Percentiles rank a stretch among this genome's conserved stretches.
Evolutionary conservation across 306 rosid species (phyloP).

Genomic region (Quercus gilva): DNA sequence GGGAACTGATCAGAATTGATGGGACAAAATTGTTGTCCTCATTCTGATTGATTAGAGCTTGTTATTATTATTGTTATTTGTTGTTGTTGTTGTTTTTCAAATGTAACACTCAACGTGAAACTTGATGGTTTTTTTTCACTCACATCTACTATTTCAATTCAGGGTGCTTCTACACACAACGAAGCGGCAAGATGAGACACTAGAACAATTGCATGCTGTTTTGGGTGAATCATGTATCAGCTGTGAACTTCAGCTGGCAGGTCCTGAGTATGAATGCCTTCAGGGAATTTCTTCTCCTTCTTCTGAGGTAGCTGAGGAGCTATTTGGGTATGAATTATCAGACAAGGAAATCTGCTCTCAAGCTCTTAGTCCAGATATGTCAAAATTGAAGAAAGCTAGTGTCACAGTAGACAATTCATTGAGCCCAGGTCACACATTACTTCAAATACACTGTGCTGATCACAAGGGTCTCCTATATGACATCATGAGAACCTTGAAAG

Average conservation of each 20-base stretch:
- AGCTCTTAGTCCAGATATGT: slow-evolving; percentile 66
- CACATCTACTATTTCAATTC: slow-evolving; percentile 17
- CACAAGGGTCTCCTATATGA: slow-evolving; percentile 79
- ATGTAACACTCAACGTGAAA: slow-evolving; percentile 4
- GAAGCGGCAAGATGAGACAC: slow-evolving; percentile 57
- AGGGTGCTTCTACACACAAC: slow-evolving; percentile 70
- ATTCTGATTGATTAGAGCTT: neutral
- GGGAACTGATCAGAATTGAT: neutral
- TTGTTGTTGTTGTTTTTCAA: neutral
- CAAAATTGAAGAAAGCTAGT: slow-evolving; percentile 49
- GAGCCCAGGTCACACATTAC: slow-evolving; percentile 72
- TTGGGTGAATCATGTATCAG: slow-evolving; percentile 57
- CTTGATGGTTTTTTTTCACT: neutral
- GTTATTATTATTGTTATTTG: neutral
- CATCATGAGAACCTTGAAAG: slow-evolving; percentile 75
- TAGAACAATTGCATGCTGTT: slow-evolving; percentile 43
- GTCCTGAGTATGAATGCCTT: slow-evolving; percentile 53
- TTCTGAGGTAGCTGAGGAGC: slow-evolving; percentile 51
- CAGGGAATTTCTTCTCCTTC: slow-evolving; percentile 54
- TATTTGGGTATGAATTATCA: slow-evolving; percentile 48
- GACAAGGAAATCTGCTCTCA: slow-evolving; percentile 49
- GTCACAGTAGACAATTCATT: slow-evolving; percentile 60
- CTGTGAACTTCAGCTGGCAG: slow-evolving; percentile 66
- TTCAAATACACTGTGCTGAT: slow-evolving; percentile 65
- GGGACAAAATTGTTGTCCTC: neutral